Base-by-base conservation (phyloP, 129 eudicot species). In the sunflower (Helianthus annuus) region DNA sequence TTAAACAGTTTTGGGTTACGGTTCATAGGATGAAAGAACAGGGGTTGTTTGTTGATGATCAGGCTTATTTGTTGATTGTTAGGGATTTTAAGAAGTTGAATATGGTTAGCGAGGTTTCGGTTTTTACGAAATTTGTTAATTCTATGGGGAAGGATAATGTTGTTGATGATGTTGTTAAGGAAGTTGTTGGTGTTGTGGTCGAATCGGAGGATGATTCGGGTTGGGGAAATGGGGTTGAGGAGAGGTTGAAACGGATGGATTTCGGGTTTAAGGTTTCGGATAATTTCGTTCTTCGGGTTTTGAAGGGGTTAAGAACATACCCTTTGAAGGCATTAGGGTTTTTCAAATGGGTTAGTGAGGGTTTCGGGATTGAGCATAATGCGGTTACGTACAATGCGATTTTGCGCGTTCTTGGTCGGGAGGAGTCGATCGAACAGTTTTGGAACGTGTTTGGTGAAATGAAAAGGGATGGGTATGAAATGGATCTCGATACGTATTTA, bases 401-500 rank as follows among this genome's bases (percentile, higher is more conserved):
- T 38, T 76, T 85, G 57, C 78, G 92, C 57, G 82, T 86, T 81
- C 85, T 95, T 59, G 87, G 94, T 52, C 83, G 58, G 54, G 81
- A 75, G 10, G 96, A 88, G 8, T 80, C 89, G 1, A 80, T 84
- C 7, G 19, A 42, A 39, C 91, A 88, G 76, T 90, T 90, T 62
- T 90, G 97, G 97, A 36, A 61, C n/a, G 60, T 83, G 63, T 55
- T 88, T 11, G 38, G 75, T 29, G 89, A 85, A 64, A 95, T 90
- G 97, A 88, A 82, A 82, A 77, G 56, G 4, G 54, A 42, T 1
- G 97, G 99, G 15, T 72, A 76, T 68, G 94, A 88, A 63, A 77
- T 93, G 79, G 98, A 90, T 85, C 77, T 85, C 36, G 99, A 95
- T 76, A 90, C 99, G 0, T 88, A 90, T 71, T 76, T 88, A 32